Evolutionary conservation across 2,329 filamentous ascomycete genomes (phyloP), one percentile per base, ranked within the genome.

Genomic region (Pyricularia grisea): DNA sequence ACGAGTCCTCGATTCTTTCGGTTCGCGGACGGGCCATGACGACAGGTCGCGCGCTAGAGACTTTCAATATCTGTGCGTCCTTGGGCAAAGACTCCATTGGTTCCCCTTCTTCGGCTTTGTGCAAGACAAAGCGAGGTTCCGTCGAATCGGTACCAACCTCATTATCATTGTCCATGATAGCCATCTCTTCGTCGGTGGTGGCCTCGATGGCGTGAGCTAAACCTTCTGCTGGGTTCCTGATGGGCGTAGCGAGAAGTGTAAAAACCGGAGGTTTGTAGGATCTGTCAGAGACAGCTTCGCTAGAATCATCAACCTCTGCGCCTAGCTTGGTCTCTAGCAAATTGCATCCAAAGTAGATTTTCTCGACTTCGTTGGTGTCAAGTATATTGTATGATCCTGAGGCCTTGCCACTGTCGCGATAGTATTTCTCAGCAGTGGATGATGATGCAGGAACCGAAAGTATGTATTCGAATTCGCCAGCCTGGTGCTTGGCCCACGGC

Each of bases 1-100:
- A 78, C 1, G 87, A 89, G 74, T 89, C 87, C 74, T 90, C 88
- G 67, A 90, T 89, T 63, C 60, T 63, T 9, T 63, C 60, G 60
- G 60, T 63, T 23, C 86, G 83, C 27, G 73, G 58, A 61, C 33
- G 36, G 14, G 67, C 33, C 23, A 65, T 28, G 61, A 63, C 23
- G 30, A 25, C n/a, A 7, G 67, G 67, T 23, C 42, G 36, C 10
- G 66, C 36, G 36, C 66, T 67, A 36, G 66, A n/a, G 25, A 50
- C 42, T 25, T 30, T 67, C 20, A 28, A n/a, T 67, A 55, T 50
- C 0, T 68, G 42, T 23, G 70, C 27, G 7, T 67, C 31, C 27
- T 67, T 68, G 36, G 70, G 70, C 12, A 71, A 71, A 11, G 60
- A 63, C 25, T 23, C 60, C 14, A 23, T 14, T 17, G 25, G 27